These are phyloP conservation scores for Euphorbia lathyris DNA, from an alignment of 345 rosid genomes.

Conservation along the genomic window DNA sequence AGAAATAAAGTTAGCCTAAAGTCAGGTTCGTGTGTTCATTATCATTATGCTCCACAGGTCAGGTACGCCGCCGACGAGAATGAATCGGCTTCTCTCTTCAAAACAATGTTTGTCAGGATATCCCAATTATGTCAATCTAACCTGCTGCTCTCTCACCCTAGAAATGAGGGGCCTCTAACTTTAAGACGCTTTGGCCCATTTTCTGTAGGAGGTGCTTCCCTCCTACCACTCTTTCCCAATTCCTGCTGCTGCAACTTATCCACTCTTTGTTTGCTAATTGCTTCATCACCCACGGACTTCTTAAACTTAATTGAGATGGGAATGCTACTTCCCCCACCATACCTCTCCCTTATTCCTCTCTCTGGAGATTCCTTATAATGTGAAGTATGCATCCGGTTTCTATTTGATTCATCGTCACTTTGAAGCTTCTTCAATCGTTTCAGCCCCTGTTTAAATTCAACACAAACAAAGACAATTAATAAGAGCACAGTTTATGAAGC, in stretches of 20 bases:
- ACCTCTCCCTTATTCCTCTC: constrained; percentile 30
- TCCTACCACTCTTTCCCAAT: constrained; percentile 32
- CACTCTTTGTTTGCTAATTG: constrained; percentile 27
- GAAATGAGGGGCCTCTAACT: constrained; percentile 51
- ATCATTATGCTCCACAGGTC: constrained; percentile 25
- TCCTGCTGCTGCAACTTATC: constrained; percentile 30
- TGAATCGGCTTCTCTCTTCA: constrained; percentile 23
- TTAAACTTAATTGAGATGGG: constrained; percentile 50
- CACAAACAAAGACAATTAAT: neutral
- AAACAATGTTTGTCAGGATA: constrained; percentile 3
- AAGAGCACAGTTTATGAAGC: neutral
- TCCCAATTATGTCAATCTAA: constrained; percentile 28
- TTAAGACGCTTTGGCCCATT: constrained; percentile 63
- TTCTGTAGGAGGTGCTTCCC: constrained; percentile 41
- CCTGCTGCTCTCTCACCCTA: constrained; percentile 49
- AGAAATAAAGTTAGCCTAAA: constrained; percentile 44
- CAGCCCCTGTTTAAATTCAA: constrained; percentile 38
- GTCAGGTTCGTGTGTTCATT: constrained; percentile 33
- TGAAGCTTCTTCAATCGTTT: constrained; percentile 61
- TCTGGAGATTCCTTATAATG: constrained; percentile 34
- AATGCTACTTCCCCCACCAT: constrained; percentile 32
- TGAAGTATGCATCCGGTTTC: constrained; percentile 6
- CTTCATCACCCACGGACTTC: constrained; percentile 37
- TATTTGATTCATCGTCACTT: constrained; percentile 33
- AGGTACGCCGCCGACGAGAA: constrained; percentile 12